Conservation (phyloP, 345 rosid genomes). For the Pugionium cornutum region DNA sequence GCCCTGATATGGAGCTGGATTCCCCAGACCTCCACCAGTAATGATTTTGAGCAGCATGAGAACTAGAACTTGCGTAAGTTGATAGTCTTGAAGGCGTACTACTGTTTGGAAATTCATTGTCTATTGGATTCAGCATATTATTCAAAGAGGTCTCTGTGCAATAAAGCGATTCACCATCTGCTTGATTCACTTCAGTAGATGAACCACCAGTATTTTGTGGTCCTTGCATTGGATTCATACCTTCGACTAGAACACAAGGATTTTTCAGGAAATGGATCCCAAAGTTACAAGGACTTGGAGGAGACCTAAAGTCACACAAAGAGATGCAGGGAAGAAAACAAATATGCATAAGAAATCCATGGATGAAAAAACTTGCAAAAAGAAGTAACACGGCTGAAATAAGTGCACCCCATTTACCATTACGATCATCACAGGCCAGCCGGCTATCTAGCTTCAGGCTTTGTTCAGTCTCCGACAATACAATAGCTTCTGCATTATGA, state of each 20-base stretch:
- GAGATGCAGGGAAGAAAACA: constrained; percentile 19
- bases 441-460: constrained; percentile 28
- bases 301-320: constrained; percentile 41
- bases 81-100: constrained; percentile 47
- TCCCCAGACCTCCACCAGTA: constrained; percentile 68
- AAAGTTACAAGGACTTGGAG: constrained; percentile 24
- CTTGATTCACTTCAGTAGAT: constrained; percentile 53
- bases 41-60: constrained; percentile 48
- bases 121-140: constrained; percentile 52
- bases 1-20: constrained; percentile 51
- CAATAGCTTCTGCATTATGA: constrained; percentile 26
- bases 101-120: constrained; percentile 45
- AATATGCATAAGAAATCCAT: constrained; percentile 26
- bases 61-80: constrained; percentile 41
- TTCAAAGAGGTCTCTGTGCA: constrained; percentile 46
- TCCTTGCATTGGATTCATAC: constrained; percentile 62
- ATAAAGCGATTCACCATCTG: constrained; percentile 54
- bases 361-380: background rate
- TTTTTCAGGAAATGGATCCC: constrained; percentile 17
- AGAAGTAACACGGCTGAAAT: constrained; percentile 6
- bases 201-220: constrained; percentile 50
- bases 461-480: constrained; percentile 14
- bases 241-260: constrained; percentile 36
- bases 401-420: constrained; percentile 33
- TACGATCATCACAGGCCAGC: constrained; percentile 17